Base-by-base conservation (phyloP, 352 stramenopile genomes). In the Phytophthora hibernalis region DNA sequence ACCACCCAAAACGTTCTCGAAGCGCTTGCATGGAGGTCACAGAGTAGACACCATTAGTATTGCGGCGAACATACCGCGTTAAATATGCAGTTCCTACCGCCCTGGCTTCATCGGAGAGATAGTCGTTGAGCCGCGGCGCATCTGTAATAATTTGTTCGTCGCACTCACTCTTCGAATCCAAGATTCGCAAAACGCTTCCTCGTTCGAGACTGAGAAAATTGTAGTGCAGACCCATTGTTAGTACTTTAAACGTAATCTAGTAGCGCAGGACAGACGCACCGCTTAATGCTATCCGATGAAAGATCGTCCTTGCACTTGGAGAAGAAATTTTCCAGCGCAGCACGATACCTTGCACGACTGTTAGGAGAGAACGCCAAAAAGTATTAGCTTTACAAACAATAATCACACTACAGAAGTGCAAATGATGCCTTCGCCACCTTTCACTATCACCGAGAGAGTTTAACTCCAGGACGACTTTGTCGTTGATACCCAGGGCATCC, bases 361-460 rank as follows among this genome's bases (percentile, higher is more conserved):
- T 66, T 16, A 10, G 18, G 12, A 60, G 13, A 54, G 3, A 48
- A 11, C 42, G 65, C 38, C 6, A 16, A 43, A 21, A 10, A 28
- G 15, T 6, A 15, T 65, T n/a, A 70, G 30, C 13, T 9, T 55
- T 50, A 9, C 8, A 21, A n/a, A 13, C n/a, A 16, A 24, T 28
- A n/a, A 10, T 48, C 42, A 16, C n/a, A 11, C 13, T 7, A 48
- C 22, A 16, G 42, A 26, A 48, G 11, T n/a, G 11, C 8, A 28
- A 13, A 26, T 48, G 12, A 24, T 3, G 18, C 2, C 5, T 16
- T 57, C 44, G 52, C 50, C n/a, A 78, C 89, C 89, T 96, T 62
- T 96, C 87, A 6, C 61, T 59, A 37, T 95, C 88, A 22, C 89
- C 89, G 3, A 96, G 80, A 28, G 87, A 91, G 24, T 96, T 96